These are phyloP conservation scores for Ogataea zsoltii DNA, from an alignment of 805 yeast species.

Conservation along the genomic window DNA sequence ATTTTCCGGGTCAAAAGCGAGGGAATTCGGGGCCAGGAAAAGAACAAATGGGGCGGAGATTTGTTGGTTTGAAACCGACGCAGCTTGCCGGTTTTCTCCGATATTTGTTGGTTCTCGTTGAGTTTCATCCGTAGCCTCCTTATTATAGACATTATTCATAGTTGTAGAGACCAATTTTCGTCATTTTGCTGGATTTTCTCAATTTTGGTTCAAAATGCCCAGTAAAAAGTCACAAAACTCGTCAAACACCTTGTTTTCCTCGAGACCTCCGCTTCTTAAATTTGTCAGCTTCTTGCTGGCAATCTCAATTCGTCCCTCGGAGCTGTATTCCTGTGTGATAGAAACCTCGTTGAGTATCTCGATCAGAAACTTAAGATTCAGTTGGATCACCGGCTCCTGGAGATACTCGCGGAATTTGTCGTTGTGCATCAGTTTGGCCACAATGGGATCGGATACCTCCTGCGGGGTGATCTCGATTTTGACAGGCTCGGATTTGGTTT, in stretches of 20 bases:
- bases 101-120: too few species aligned
- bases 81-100: background rate
- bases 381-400: constrained; percentile 51
- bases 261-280: constrained; percentile 62
- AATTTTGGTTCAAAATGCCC: constrained; percentile 16
- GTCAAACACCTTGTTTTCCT: constrained; percentile 67
- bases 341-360: constrained; percentile 48
- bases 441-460: constrained; percentile 22
- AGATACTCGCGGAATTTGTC: constrained; percentile 47
- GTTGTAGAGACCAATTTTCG: too few species aligned
- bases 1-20: constrained; percentile 47
- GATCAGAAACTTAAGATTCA: constrained; percentile 52
- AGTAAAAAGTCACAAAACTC: constrained; percentile 57
- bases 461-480: constrained; percentile 1
- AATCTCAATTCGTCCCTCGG: constrained; percentile 56
- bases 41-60: constrained; percentile 30
- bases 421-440: constrained; percentile 40
- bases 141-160: too few species aligned
- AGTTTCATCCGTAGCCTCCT: background rate
- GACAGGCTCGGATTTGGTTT: constrained; percentile 8
- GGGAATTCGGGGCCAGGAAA: constrained; percentile 37
- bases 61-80: constrained; percentile 21
- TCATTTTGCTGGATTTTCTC: too few species aligned
- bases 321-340: constrained; percentile 48
- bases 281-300: constrained; percentile 63